phyloP scores from a whole-genome alignment of 352 stramenopile species.

The Globisporangium polare region DNA sequence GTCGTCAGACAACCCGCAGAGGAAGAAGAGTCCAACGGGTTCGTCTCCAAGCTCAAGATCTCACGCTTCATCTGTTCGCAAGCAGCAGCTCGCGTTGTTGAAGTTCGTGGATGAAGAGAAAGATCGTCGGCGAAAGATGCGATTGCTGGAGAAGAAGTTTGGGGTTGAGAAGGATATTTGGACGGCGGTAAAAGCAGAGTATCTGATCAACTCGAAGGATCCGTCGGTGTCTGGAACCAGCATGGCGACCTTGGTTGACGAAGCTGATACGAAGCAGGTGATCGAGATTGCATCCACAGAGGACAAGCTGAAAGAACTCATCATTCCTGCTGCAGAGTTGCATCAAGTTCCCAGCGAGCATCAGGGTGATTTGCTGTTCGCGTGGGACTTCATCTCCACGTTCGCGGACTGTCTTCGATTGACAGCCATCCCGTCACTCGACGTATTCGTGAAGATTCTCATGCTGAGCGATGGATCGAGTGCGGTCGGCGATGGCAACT shows the following conservation, averaged over 20 bases:
- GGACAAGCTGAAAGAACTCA: constrained; percentile 14
- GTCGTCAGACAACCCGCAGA: background rate
- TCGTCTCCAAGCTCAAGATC: constrained; percentile 6
- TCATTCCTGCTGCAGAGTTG: constrained; percentile 35
- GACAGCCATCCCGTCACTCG: constrained; percentile 43
- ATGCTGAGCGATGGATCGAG: constrained; percentile 40
- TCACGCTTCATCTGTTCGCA: constrained; percentile 22
- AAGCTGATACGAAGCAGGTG: background rate
- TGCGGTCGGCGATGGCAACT: constrained; percentile 37
- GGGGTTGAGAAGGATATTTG: constrained; percentile 50
- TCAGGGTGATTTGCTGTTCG: constrained; percentile 60
- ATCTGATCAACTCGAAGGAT: constrained; percentile 13
- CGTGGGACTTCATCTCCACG: constrained; percentile 74
- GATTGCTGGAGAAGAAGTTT: constrained; percentile 50
- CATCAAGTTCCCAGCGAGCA: constrained; percentile 33
- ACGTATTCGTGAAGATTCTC: constrained; percentile 48
- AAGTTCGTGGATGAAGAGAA: constrained; percentile 73
- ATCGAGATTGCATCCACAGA: background rate
- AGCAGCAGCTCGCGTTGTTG: constrained; percentile 53
- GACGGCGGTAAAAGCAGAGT: constrained; percentile 46
- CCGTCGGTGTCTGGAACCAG: constrained; percentile 1
- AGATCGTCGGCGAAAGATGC: constrained; percentile 49
- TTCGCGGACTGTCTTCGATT: constrained; percentile 65
- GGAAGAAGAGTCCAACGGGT: constrained; percentile 14
- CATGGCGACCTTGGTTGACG: background rate